Conservation (phyloP, 371 early-diverging fungal genomes). For the Sporodiniella umbellata region DNA sequence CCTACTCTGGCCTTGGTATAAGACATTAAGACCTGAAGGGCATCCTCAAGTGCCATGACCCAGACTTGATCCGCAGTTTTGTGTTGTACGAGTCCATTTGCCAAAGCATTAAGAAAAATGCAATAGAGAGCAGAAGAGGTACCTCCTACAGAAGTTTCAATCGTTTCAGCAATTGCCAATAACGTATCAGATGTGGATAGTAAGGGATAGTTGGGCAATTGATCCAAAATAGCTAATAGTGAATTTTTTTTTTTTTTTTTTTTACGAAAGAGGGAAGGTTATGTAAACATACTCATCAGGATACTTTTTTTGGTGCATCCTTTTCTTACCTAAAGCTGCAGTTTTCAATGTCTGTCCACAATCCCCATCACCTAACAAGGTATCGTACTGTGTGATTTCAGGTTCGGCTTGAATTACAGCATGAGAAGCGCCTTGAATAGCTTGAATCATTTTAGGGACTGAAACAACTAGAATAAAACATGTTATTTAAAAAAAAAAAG, state of each 20-base stretch:
- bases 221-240: constrained; percentile 36
- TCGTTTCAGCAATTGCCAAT: constrained; percentile 51
- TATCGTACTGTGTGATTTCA: constrained; percentile 66
- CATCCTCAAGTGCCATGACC: constrained; percentile 27
- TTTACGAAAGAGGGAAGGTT: not conserved
- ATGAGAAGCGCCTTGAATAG: constrained; percentile 49
- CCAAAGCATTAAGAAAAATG: constrained; percentile 71
- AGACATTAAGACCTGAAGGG: constrained; percentile 56
- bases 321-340: constrained; percentile 52
- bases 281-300: too few species aligned
- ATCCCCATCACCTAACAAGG: constrained; percentile 80
- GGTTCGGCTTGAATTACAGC: constrained; percentile 67
- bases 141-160: constrained; percentile 77
- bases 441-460: too few species aligned
- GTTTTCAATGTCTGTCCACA: constrained; percentile 73
- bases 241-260: too few species aligned
- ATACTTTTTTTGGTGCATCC: too few species aligned
- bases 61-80: too few species aligned
- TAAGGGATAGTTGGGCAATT: constrained; percentile 14
- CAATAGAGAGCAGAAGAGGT: constrained; percentile 78
- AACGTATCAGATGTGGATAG: constrained; percentile 25
- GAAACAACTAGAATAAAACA: too few species aligned
- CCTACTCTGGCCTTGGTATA: constrained; percentile 76
- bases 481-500: not conserved
- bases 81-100: constrained; percentile 43